phyloP scores from a whole-genome alignment of 192 early-diverging fungal genomes.

The Entophlyctis luteolus region DNA sequence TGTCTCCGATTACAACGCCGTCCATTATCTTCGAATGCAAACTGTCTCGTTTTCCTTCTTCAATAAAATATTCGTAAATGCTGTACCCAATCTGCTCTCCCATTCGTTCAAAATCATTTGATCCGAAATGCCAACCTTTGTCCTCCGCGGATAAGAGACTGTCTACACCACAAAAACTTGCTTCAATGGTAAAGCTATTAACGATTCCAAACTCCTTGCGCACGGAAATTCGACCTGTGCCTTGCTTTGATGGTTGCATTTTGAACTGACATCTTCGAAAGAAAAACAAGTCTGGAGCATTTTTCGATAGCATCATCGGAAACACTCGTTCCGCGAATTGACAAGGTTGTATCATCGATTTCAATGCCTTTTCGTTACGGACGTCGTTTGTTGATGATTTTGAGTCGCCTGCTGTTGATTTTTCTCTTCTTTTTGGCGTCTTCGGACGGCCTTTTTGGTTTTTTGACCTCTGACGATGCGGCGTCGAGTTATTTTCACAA shows the following conservation, averaged over 20 bases:
- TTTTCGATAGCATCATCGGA: slow-evolving; percentile 29
- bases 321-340: slow-evolving; percentile 34
- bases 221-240: slow-evolving; percentile 34
- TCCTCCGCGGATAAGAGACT: background rate
- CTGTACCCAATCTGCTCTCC: slow-evolving; percentile 28
- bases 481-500: slow-evolving; percentile 31
- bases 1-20: too few species aligned
- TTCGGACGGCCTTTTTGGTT: background rate
- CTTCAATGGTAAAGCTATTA: slow-evolving; percentile 44
- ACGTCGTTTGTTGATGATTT: too few species aligned
- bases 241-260: slow-evolving; percentile 34
- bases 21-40: too few species aligned
- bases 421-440: background rate
- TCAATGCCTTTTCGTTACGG: too few species aligned
- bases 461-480: background rate
- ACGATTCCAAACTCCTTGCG: slow-evolving; percentile 25
- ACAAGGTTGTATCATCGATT: background rate
- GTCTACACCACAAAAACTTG: slow-evolving; percentile 37
- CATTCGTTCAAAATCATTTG: slow-evolving; percentile 29
- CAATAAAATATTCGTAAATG: slow-evolving; percentile 27
- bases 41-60: background rate
- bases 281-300: slow-evolving; percentile 22
- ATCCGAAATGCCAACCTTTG: slow-evolving; percentile 27
- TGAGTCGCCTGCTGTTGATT: background rate
- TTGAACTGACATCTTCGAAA: slow-evolving; percentile 40